Conservation (phyloP, 805 yeast genomes). For the Teunomyces funiuensis region DNA sequence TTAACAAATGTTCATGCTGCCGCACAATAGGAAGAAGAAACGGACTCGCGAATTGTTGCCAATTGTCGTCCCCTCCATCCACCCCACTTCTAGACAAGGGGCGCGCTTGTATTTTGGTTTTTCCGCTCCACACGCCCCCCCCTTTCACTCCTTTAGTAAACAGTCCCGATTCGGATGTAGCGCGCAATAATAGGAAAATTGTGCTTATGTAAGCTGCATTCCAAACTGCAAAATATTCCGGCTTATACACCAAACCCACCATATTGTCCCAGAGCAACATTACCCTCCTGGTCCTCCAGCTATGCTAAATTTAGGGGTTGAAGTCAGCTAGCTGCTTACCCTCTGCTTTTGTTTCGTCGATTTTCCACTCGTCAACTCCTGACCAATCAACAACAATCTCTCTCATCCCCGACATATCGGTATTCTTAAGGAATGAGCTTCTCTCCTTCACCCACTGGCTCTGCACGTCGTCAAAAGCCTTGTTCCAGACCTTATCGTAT, state of each 20-base stretch:
- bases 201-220: neutral
- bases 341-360: constrained; percentile 24
- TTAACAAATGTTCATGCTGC: neutral
- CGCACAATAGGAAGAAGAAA: neutral
- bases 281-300: too few species aligned
- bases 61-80: too few species aligned
- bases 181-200: neutral
- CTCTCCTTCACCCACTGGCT: constrained; percentile 73
- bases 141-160: too few species aligned
- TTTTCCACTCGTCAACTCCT: constrained; percentile 51
- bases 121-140: neutral
- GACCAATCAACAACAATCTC: constrained; percentile 66
- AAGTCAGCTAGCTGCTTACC: constrained; percentile 43
- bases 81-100: too few species aligned
- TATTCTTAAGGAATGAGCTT: constrained; percentile 68
- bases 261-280: too few species aligned
- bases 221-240: neutral
- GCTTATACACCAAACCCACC: too few species aligned
- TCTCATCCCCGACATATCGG: constrained; percentile 57
- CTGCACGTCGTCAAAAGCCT: constrained; percentile 75
- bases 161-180: too few species aligned
- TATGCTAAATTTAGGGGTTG: constrained; percentile 38
- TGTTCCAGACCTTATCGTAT: constrained; percentile 70
- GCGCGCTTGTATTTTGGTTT: neutral
- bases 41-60: too few species aligned